Base-by-base conservation (phyloP, 2,329 filamentous ascomycete species). In the Herpotrichia juniperi region DNA sequence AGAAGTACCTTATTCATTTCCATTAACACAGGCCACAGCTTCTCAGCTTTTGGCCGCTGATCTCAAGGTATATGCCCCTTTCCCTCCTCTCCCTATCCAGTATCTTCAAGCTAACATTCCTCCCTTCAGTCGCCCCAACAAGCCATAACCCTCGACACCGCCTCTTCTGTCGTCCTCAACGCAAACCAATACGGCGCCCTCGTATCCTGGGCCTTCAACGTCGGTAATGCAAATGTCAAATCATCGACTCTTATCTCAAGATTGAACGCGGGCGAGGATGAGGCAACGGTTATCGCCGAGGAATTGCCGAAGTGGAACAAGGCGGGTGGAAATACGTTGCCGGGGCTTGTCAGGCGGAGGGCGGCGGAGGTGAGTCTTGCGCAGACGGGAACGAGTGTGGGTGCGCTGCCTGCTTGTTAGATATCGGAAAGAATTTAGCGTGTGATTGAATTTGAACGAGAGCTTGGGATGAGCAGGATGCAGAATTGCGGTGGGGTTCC, bases 121-220 rank as follows among this genome's bases (percentile, higher is more conserved):
- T 21, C 9, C 1, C 16, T 9, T 4, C 46, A 65, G 62, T 34
- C 51, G 10, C 51, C 46, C 14, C 61, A 66, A 43, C 54, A 64
- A 51, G 54, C 57, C 44, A 61, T 66, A 3, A 63, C 59, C 16
- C 50, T 61, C 14, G 42, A 56, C 7, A 62, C 59, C 5, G 54
- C 47, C 9, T 49, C 49, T 9, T 42, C 35, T 2, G 76, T 78
- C 37, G 66, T 60, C 3, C 67, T 81, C 28, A 81, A 82, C 58
- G 74, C 69, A 26, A 82, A 83, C 68, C 77, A 82, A 61, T 83
- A 80, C 59, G 81, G 78, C 35, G 80, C 81, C 1, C 75, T 83
- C 2, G 76, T 81, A 31, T 79, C 74, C 39, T 82, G 79, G 78
- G 70, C 77, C 14, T 83, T 77, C 74, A 83, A 83, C 61, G 71